These are phyloP conservation scores for Termitomyces sp. DNA, from an alignment of 768 basidiomycete genomes.

Conservation along the genomic window DNA sequence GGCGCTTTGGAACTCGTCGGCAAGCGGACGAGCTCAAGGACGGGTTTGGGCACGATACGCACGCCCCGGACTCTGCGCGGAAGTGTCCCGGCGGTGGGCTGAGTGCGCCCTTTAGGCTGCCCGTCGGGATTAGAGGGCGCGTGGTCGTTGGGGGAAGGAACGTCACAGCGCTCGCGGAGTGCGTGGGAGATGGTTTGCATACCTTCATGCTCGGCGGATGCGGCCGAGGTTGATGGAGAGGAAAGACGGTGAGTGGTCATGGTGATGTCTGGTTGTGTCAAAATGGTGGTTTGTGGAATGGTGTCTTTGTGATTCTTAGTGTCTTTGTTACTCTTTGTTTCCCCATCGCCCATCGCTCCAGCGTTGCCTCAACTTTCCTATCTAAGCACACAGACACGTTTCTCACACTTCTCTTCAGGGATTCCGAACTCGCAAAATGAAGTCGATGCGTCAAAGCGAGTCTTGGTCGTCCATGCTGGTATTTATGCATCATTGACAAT, in stretches of 20 bases:
- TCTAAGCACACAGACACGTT: not conserved
- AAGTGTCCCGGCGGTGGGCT: not conserved
- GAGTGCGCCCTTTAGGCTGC: conserved; percentile 4
- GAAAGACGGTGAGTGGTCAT: not conserved
- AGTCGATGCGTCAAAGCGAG: conserved; percentile 68
- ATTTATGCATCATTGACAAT: conserved; percentile 4
- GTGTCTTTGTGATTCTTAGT: not conserved
- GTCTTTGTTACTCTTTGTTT: too few species aligned
- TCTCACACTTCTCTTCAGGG: conserved; percentile 21
- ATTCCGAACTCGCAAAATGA: conserved; percentile 67
- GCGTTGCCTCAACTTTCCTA: conserved; percentile 47
- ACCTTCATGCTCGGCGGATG: not conserved
- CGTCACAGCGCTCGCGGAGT: conserved; percentile 4
- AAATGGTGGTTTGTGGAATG: not conserved
- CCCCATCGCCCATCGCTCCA: too few species aligned
- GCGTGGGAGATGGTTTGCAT: not conserved
- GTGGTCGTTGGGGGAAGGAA: not conserved
- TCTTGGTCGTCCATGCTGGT: not conserved
- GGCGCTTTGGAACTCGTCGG: not conserved
- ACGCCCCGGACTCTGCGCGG: not conserved
- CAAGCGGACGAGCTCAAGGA: not conserved
- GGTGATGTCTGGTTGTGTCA: too few species aligned
- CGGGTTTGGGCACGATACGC: not conserved
- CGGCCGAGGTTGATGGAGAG: not conserved
- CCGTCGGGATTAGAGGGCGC: conserved; percentile 1